These are phyloP conservation scores for Azolla pinnata DNA, from an alignment of 75 land plant species.

Conservation along the genomic window DNA sequence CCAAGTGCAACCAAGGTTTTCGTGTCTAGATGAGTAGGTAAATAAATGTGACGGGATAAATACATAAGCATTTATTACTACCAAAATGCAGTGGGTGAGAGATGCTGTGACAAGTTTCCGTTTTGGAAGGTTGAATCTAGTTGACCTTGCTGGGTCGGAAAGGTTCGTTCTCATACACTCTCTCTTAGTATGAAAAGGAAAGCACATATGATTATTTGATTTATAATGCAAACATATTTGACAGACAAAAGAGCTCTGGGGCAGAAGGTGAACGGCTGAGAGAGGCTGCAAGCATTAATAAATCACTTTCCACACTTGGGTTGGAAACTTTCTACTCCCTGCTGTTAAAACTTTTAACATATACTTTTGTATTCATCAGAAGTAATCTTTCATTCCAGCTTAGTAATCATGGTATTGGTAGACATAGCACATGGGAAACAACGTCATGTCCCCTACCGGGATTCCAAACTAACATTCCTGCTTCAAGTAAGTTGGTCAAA, in stretches of 20 bases:
- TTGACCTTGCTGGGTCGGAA: conserved; percentile 63
- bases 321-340: conserved; percentile 18
- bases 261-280: conserved; percentile 56
- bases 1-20: background rate
- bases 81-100: conserved; percentile 23
- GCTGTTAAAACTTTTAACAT: too few relatives aligned
- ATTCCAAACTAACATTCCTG: conserved; percentile 58
- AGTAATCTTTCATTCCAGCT: conserved; percentile 17
- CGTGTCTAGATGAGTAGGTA: background rate
- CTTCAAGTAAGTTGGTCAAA: conserved; percentile 29
- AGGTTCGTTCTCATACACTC: conserved; percentile 17
- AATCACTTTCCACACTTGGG: conserved; percentile 58
- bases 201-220: too few relatives aligned
- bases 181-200: too few relatives aligned
- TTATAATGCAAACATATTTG: background rate
- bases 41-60: too few relatives aligned
- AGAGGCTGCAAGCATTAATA: conserved; percentile 60
- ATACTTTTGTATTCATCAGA: too few relatives aligned
- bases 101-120: conserved; percentile 29
- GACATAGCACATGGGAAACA: conserved; percentile 58
- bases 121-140: conserved; percentile 43
- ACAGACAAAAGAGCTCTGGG: conserved; percentile 49
- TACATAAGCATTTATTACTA: too few relatives aligned
- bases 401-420: conserved; percentile 50
- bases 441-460: conserved; percentile 55